These are phyloP conservation scores for Zygnema circumcarinatum DNA, from an alignment of 139 green algal species.

Conservation along the genomic window DNA sequence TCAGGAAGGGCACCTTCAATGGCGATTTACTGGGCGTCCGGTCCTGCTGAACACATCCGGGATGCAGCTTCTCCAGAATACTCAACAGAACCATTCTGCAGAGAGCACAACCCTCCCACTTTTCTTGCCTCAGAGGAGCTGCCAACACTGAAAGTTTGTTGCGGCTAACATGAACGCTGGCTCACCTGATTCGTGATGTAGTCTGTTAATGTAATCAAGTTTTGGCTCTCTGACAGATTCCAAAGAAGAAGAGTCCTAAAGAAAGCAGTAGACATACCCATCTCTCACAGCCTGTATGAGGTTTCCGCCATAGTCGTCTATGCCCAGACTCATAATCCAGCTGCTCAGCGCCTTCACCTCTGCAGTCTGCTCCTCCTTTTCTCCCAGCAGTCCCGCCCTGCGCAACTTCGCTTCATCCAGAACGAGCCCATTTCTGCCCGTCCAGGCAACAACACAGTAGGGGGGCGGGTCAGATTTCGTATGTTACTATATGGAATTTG, in stretches of 20 bases:
- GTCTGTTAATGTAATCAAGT: too few relatives aligned
- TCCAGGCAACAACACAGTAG: background rate
- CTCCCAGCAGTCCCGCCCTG: constrained; percentile 13
- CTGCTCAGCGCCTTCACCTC: constrained; percentile 59
- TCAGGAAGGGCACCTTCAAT: constrained; percentile 61
- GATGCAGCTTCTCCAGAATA: constrained; percentile 62
- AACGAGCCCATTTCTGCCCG: constrained; percentile 29
- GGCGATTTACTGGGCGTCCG: constrained; percentile 47
- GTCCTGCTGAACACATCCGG: constrained; percentile 62
- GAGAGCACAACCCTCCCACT: background rate
- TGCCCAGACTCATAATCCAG: constrained; percentile 57
- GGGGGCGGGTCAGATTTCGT: background rate
- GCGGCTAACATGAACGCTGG: too few relatives aligned
- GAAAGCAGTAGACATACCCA: too few relatives aligned
- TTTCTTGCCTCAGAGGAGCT: too few relatives aligned
- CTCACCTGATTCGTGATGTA: too few relatives aligned
- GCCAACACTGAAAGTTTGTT: too few relatives aligned
- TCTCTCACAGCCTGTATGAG: constrained; percentile 60
- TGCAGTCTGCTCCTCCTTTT: constrained; percentile 43
- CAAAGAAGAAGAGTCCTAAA: too few relatives aligned
- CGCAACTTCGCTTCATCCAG: constrained; percentile 48
- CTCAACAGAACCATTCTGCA: constrained; percentile 60
- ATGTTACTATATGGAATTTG: too few relatives aligned
- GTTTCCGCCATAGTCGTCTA: constrained; percentile 14
- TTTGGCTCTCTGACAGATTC: too few relatives aligned